Evolutionary conservation across 208 protist genomes (phyloP), one percentile per base, ranked within the genome.

Genomic region (Tritrichomonas foetus): DNA sequence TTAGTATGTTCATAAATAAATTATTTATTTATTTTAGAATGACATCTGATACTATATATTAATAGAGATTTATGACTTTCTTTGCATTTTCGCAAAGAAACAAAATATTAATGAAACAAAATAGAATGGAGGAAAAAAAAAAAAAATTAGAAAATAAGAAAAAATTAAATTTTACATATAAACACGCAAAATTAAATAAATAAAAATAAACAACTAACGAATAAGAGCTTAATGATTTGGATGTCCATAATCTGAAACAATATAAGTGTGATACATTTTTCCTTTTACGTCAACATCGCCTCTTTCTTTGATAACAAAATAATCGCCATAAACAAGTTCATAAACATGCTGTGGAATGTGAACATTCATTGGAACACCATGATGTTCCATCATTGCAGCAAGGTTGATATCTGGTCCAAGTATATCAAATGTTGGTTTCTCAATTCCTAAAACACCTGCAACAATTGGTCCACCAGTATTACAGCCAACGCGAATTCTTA

Each of bases 401-500:
- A 82, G 14, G 16, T 14, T 50, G 30, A 82, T 82, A n/a, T 33
- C 74, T 33, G 74, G 50, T 9, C 74, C 74, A 47, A 82, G 41
- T n/a, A 82, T 82, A 82, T 82, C 74, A 41, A 82, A 82, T 82
- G 74, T 82, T 82, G 74, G 74, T 41, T 82, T 82, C 30, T 82
- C 74, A 5, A 82, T 82, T n/a, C 74, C 74, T 3, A 82, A 44
- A 82, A 82, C 74, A 50, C 74, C 74, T n/a, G 74, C 74, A 53
- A 82, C 41, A 30, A 82, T 82, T 82, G 74, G 74, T 3, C 74
- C 74, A 50, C 74, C 74, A 36, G n/a, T 47, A 41, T 82, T 82
- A 20, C 47, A n/a, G 30, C 74, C 74, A 11, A 36, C 74, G 16
- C 74, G 3, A 82, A 82, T 82, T 49, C 74, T 36, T 3, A 82